These are phyloP conservation scores for Themeda triandra DNA, from an alignment of 176 grass and related monocot genomes.

Conservation along the genomic window DNA sequence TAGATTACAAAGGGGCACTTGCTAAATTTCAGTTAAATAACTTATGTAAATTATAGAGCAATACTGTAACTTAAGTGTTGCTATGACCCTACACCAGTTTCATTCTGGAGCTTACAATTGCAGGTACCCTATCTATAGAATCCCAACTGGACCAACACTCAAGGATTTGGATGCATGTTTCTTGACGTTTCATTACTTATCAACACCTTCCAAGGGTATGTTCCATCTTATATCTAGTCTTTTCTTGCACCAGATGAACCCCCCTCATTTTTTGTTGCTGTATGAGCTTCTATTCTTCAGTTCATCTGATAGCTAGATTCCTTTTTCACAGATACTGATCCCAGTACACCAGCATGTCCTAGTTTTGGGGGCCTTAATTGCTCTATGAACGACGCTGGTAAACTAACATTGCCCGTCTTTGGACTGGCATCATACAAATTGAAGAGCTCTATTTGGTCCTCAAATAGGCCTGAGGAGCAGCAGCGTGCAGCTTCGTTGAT, in stretches of 20 bases:
- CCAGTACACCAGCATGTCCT: neutral
- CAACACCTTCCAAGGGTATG: conserved; percentile 57
- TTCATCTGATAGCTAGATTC: neutral
- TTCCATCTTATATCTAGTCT: neutral
- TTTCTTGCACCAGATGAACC: neutral
- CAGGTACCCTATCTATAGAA: conserved; percentile 98
- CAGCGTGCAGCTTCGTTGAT: conserved; percentile 44
- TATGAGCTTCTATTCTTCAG: neutral
- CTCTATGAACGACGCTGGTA: conserved; percentile 19
- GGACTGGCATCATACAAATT: conserved; percentile 83
- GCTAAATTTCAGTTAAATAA: conserved; percentile 13
- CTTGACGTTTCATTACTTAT: conserved; percentile 77
- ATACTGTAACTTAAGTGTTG: neutral
- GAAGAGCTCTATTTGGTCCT: conserved; percentile 59
- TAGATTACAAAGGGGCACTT: neutral
- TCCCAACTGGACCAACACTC: conserved; percentile 87
- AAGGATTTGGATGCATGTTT: conserved; percentile 94
- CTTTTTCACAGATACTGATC: conserved; percentile 37
- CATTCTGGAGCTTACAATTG: conserved; percentile 39
- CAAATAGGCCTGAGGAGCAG: conserved; percentile 42
- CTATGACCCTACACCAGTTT: conserved; percentile 17
- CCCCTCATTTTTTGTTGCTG: neutral
- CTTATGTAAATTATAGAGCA: conserved; percentile 22
- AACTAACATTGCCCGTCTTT: conserved; percentile 57
- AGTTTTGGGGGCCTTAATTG: conserved; percentile 30